Base-by-base conservation (phyloP, 352 stramenopile species). In the Hyaloperonospora arabidopsidis region DNA sequence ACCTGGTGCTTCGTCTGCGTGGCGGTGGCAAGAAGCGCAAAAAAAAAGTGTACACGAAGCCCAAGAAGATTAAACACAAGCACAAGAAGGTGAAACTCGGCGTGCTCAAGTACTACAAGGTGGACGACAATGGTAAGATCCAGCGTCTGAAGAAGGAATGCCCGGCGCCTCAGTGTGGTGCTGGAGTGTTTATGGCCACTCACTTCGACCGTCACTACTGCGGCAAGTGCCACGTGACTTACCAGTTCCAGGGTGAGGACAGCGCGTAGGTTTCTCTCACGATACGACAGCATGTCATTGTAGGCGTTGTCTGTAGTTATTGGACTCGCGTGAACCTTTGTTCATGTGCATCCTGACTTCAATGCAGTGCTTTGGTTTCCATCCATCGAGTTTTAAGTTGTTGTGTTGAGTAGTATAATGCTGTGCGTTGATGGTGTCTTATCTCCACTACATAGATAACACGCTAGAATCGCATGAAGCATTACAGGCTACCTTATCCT, bases 41-140 rank as follows among this genome's bases (percentile, higher is more conserved):
- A 86, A 99, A 99, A 92, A 98, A 99, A 90, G 80, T 93, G 60
- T 99, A 98, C 92, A 98, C 93, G 74, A 99, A 98, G 88, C 97
- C 97, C 59, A 99, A 99, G 95, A 99, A 99, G 93, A 95, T 95
- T 57, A 95, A 96, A 72, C 88, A 96, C 87, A 95, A 96, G 76
- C 89, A 96, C 85, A 93, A 94, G 72, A 96, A 95, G 70, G 89
- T 97, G 58, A 99, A 99, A 87, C 87, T 98, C 43, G 94, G 95
- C 32, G 88, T 95, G 63, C 86, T 97, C 46, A 97, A 97, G 88
- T 99, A 89, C 84, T 97, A 98, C 87, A 96, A 97, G 76, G 92
- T 97, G 25, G 86, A 97, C 68, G 87, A 96, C 74, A 92, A 95
- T 59, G 86, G 95, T 53, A 98, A 98, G 85, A 96, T 99, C 66